Conservation (phyloP, 495 filamentous ascomycete species). For the Glonium stellatum region DNA sequence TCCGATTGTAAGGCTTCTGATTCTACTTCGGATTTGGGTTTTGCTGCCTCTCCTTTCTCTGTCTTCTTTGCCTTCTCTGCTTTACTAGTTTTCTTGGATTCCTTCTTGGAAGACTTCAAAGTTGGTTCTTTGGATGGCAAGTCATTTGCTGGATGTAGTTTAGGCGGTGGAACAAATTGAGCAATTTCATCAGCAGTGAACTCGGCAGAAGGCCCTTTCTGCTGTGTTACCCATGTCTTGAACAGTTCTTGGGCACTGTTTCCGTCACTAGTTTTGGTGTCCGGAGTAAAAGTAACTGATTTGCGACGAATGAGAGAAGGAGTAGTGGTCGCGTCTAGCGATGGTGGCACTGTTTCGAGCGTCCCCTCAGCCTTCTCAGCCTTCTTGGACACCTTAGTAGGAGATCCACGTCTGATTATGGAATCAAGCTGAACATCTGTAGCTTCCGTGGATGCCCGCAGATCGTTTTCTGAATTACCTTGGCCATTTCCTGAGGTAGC, state of each 20-base stretch:
- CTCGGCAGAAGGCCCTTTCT: slow-evolving; percentile 28
- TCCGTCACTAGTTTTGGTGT: slow-evolving; percentile 56
- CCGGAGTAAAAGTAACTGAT: slow-evolving; percentile 70
- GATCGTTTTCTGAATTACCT: not conserved
- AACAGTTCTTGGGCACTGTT: slow-evolving; percentile 39
- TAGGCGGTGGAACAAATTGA: slow-evolving; percentile 17
- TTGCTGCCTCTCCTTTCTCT: slow-evolving; percentile 17
- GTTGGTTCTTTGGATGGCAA: not conserved
- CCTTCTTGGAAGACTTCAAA: not conserved
- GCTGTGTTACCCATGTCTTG: slow-evolving; percentile 40
- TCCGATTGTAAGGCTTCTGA: not conserved
- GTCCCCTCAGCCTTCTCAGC: not conserved
- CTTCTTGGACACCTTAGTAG: not conserved
- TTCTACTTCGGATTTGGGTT: slow-evolving; percentile 12
- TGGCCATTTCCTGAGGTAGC: not conserved
- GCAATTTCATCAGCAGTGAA: slow-evolving; percentile 22
- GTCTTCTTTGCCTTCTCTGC: slow-evolving; percentile 6
- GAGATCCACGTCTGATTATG: not conserved
- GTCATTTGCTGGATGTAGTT: slow-evolving; percentile 20
- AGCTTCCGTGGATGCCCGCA: not conserved
- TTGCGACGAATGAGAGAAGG: slow-evolving; percentile 43
- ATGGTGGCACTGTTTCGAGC: not conserved
- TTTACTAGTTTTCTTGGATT: slow-evolving; percentile 6
- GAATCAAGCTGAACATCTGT: not conserved
- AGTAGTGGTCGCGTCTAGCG: not conserved